Conservation (phyloP, 257 asterid genomes). For the Fraxinus quadrangulata region DNA sequence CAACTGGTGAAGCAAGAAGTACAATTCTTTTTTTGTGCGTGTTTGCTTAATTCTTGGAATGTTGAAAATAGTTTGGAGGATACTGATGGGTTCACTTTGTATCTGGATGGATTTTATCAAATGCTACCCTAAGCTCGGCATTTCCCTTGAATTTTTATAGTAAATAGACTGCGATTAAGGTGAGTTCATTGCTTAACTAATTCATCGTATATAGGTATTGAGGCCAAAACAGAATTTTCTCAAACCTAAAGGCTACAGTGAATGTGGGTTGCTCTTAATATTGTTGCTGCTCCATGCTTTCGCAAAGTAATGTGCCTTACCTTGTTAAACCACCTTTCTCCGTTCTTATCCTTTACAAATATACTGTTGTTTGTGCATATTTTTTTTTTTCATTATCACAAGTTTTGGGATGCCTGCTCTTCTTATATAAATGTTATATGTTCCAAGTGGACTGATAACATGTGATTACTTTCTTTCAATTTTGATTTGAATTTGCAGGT, state of each 20-base stretch:
- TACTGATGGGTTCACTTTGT: background rate
- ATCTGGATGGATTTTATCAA: background rate
- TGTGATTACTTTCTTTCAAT: background rate
- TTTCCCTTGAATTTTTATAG: background rate
- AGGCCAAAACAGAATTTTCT: background rate
- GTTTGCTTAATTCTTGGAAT: background rate
- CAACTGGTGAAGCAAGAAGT: background rate
- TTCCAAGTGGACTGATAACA: background rate
- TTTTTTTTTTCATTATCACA: background rate
- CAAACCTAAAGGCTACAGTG: background rate
- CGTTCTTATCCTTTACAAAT: background rate
- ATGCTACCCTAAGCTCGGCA: background rate
- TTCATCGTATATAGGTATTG: background rate
- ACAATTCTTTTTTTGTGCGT: background rate
- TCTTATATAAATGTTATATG: background rate
- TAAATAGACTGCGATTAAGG: background rate
- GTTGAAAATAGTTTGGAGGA: background rate
- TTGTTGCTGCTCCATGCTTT: background rate
- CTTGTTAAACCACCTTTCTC: background rate
- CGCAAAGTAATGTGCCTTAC: background rate
- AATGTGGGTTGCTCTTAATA: background rate
- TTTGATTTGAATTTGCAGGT: slow-evolving; percentile 31
- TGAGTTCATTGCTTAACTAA: background rate
- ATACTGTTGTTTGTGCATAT: background rate
- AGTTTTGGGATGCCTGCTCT: background rate